A percentile compares a stretch with the other conserved stretches of the same genome.
These are phyloP conservation scores for Blastocystis hominis DNA, from an alignment of 352 stramenopile genomes.

Conservation along the genomic window DNA sequence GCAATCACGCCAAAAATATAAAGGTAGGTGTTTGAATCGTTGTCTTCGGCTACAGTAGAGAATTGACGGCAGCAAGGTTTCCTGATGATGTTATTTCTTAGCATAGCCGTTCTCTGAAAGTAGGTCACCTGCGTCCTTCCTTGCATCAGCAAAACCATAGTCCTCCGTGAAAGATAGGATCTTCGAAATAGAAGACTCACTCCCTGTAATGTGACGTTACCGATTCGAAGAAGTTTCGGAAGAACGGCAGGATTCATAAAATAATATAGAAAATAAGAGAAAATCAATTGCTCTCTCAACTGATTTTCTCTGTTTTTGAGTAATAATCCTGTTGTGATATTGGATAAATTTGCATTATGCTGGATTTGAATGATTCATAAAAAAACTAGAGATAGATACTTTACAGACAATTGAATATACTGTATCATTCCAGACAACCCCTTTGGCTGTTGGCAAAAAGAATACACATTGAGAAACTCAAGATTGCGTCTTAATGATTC, in stretches of 20 bases:
- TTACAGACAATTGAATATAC: too few relatives aligned
- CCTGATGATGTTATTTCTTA: neutral
- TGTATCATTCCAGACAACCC: too few relatives aligned
- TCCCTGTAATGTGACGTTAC: neutral
- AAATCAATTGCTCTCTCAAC: conserved; percentile 17
- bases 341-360: too few relatives aligned
- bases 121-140: neutral
- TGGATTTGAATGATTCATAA: too few relatives aligned
- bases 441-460: too few relatives aligned
- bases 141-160: neutral
- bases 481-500: neutral
- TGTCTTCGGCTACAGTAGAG: neutral
- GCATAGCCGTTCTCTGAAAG: neutral
- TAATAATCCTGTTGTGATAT: too few relatives aligned
- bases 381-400: too few relatives aligned
- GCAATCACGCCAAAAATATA: neutral
- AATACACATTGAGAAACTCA: neutral
- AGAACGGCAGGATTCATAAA: conserved; percentile 34
- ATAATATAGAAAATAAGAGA: neutral
- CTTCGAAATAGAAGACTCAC: conserved; percentile 16
- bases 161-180: conserved; percentile 1
- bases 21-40: neutral
- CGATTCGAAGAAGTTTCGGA: neutral
- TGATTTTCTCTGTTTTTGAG: neutral
- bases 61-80: neutral